Evolutionary conservation across 306 rosid species (phyloP).

Genomic region (Acacia confusa): DNA sequence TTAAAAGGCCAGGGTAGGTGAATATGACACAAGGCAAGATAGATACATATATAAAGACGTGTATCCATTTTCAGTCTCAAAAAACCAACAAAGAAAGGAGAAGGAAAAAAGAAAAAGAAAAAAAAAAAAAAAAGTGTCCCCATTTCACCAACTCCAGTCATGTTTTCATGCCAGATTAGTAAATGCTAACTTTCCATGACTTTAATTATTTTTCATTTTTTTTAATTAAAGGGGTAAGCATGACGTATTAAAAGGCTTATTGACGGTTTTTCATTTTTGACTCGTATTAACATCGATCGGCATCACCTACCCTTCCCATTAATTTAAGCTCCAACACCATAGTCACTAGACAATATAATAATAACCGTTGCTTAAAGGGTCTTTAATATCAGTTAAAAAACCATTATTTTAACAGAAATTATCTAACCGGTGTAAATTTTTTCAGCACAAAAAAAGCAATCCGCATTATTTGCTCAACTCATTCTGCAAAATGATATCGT

Average conservation of each 20-base stretch:
- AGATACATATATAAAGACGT: not conserved
- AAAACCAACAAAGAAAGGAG: too few relatives aligned
- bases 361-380: too few relatives aligned
- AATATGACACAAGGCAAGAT: not conserved
- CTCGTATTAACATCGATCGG: not conserved
- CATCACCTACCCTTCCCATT: not conserved
- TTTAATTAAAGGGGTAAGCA: not conserved
- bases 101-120: too few relatives aligned
- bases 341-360: too few relatives aligned
- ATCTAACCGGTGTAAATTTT: too few relatives aligned
- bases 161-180: not conserved
- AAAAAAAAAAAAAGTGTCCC: not conserved
- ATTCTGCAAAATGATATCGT: too few relatives aligned
- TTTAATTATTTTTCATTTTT: not conserved
- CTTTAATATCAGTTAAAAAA: too few relatives aligned
- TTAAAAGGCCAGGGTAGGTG: not conserved
- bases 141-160: not conserved
- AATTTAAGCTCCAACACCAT: too few relatives aligned
- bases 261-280: not conserved
- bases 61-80: not conserved
- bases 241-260: not conserved
- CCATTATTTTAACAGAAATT: too few relatives aligned
- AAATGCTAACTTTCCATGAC: not conserved
- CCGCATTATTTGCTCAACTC: too few relatives aligned
- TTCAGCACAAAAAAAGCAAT: too few relatives aligned